Base-by-base conservation (phyloP, 2,329 filamentous ascomycete species). In the Trichophyton rubrum region DNA sequence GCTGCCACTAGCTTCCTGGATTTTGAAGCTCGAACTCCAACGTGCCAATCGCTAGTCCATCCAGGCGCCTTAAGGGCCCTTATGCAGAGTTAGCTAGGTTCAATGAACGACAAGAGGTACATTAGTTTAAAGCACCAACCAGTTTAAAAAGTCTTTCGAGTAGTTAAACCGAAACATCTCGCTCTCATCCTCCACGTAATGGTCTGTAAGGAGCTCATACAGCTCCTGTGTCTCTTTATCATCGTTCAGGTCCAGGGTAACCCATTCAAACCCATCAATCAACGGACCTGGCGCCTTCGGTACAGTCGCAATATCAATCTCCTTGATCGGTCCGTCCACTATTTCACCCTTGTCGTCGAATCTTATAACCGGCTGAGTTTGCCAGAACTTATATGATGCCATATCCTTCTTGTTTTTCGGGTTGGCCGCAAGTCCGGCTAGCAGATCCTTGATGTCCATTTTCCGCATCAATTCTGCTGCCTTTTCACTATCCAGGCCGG, bases 111-210 rank as follows among this genome's bases (percentile, higher is more conserved):
- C 33, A 38, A 3, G 33, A 35, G 3, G 40, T 6, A 8, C 9
- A 41, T 20, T n/a, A 27, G 24, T n/a, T 8, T 9, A 33, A 6
- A 2, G 17, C 35, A 60, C 62, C 60, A 76, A 90, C 90, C 93
- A 99, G 73, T 90, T 87, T 56, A 99, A 79, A 70, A 97, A 95
- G 1, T 88, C 85, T 43, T 85, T 79, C 0, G 90, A 95, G 77
- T 99, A 99, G 73, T 93, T 92, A 80, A 99, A 97, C 59, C 93
- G 86, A 78, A 99, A 97, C 82, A 95, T 95, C 64, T 92, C 90
- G 72, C 96, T 91, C 68, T 90, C 88, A 72, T 99, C 93, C 77
- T 99, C 93, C 62, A 99, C 93, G 67, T 97, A 99, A 76, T 99
- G 93, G 60, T 90, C 88, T 66, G 89, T 89, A 62, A 99, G 80